Conservation (phyloP, 495 filamentous ascomycete species). For the Neurospora sp. region DNA sequence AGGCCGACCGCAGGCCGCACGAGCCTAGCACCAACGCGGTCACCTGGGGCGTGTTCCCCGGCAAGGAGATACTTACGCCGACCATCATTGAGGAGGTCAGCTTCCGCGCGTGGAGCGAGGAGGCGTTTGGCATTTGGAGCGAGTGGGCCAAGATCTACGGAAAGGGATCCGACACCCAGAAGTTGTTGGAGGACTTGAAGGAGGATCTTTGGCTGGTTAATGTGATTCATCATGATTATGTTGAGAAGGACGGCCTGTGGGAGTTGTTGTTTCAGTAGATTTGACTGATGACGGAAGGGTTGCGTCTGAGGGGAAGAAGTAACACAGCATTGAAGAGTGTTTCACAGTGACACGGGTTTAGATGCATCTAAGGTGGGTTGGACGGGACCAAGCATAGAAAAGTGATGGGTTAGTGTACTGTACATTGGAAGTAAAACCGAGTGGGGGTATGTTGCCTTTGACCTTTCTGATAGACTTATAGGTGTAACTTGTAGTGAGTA, state of each 20-base stretch:
- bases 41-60: slow-evolving; percentile 92
- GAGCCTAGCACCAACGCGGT: slow-evolving; percentile 74
- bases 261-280: slow-evolving; percentile 33
- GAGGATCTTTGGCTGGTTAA: slow-evolving; percentile 79
- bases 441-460: background rate
- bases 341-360: background rate
- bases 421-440: background rate
- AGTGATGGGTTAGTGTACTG: background rate
- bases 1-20: background rate
- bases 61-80: slow-evolving; percentile 94
- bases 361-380: background rate
- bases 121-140: slow-evolving; percentile 89
- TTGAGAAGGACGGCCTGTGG: slow-evolving; percentile 58
- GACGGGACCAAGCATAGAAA: background rate
- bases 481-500: background rate
- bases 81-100: slow-evolving; percentile 96
- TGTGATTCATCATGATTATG: slow-evolving; percentile 78
- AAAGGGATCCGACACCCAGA: slow-evolving; percentile 50
- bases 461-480: background rate
- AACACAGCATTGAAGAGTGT: background rate
- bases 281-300: background rate
- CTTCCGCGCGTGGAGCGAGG: slow-evolving; percentile 90
- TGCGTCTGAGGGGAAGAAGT: background rate
- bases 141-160: slow-evolving; percentile 88
- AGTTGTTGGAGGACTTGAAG: slow-evolving; percentile 55